Conservation (phyloP, 176 grass and related monocot genomes). For the Neostapfia colusana region DNA sequence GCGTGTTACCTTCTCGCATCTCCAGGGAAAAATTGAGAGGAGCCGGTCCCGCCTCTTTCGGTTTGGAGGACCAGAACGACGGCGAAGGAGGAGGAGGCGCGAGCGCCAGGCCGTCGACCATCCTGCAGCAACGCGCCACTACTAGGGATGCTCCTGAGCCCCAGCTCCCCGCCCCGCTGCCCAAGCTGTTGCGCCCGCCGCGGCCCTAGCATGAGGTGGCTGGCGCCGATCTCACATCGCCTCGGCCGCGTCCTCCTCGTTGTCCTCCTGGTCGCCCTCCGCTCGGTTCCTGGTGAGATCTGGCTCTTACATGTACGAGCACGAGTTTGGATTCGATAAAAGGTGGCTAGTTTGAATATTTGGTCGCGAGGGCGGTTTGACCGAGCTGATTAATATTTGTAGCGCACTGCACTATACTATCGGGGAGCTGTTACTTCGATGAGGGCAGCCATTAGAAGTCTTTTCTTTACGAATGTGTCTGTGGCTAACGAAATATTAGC, state of each 20-base stretch:
- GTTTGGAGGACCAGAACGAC: background rate
- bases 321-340: background rate
- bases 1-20: conserved; percentile 10
- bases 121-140: background rate
- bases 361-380: background rate
- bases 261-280: conserved; percentile 32
- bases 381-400: conserved; percentile 6
- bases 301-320: background rate
- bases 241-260: background rate
- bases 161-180: background rate
- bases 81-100: background rate
- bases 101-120: background rate
- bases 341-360: conserved; percentile 6
- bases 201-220: conserved; percentile 51
- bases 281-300: conserved; percentile 56
- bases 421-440: conserved; percentile 7
- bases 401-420: background rate
- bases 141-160: background rate
- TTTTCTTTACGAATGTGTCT: background rate
- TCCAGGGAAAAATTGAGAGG: conserved; percentile 7
- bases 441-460: background rate
- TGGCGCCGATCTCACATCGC: conserved; percentile 16
- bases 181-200: background rate
- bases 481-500: background rate
- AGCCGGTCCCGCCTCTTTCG: background rate